Base-by-base conservation (phyloP, 345 rosid genomes). In the Brassica cretica region DNA sequence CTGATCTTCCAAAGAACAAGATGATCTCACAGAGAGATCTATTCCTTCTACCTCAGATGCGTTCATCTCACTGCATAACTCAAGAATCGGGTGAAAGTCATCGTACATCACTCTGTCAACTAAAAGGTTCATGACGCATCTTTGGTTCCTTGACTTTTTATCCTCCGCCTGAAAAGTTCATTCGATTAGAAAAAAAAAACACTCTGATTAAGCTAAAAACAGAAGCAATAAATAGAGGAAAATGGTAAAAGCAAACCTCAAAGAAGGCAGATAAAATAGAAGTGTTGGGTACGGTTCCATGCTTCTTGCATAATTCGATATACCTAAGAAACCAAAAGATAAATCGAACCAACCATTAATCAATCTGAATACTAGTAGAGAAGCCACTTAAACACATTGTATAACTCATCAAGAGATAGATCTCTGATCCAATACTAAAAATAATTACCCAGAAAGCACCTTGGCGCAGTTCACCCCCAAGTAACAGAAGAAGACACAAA, bases 21-120 rank as follows among this genome's bases (percentile, higher is more conserved):
- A 84, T 5, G 91, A 85, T 73, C 89, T 84, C 72, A 82, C 81
- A 59, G 80, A 77, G 49, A 94, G 68, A 58, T 91, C 93, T 18
- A 94, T 88, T 15, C 84, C 91, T 72, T 94, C 90, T 55, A 94
- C 83, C 84, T 87, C 95, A 61, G 97, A 89, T 16, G 72, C 64
- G 24, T 80, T 83, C 41, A 94, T 83, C 58, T 86, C 88, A 63
- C n/a, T 66, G 53, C 86, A 86, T 56, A 90, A 60, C 85, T 90
- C 93, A 71, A 85, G 80, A 71, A 94, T 89, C 2, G 98, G 93
- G 62, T 73, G 85, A 77, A 84, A 83, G 80, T 92, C 97, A 77
- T 79, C 76, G 44, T 88, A 91, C 81, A 86, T 87, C 72, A 92
- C 74, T 32, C 70, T 72, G 68, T 92, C 97, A 83, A 91, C 37